A percentile compares a stretch with the other conserved stretches of the same genome.
phyloP scores from a whole-genome alignment of 176 grass and related monocot genomes.

The Rhipidocladum racemiflorum region DNA sequence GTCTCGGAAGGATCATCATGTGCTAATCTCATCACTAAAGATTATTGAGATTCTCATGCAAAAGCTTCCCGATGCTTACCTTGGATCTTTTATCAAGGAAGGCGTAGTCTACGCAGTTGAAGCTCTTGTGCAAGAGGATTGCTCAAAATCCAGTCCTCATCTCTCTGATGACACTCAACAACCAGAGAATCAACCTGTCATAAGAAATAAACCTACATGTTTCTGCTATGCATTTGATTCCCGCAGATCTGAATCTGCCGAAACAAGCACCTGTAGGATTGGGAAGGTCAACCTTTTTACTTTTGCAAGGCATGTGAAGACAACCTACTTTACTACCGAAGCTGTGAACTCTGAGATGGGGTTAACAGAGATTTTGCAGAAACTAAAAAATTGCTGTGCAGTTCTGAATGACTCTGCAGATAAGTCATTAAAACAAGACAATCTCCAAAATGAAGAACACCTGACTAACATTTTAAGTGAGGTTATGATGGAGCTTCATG shows the following conservation, averaged over 20 bases:
- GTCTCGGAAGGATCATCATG: conserved; percentile 83
- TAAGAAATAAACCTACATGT: conserved; percentile 65
- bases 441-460: conserved; percentile 61
- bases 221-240: conserved; percentile 85
- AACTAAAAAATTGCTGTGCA: conserved; percentile 81
- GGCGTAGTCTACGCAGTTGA: conserved; percentile 83
- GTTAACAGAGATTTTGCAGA: conserved; percentile 71
- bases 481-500: conserved; percentile 89
- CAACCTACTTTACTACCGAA: conserved; percentile 70
- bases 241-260: conserved; percentile 32
- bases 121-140: conserved; percentile 63
- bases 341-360: conserved; percentile 63
- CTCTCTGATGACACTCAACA: conserved; percentile 38
- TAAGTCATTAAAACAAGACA: conserved; percentile 41
- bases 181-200: conserved; percentile 40
- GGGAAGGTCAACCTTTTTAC: conserved; percentile 49
- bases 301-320: conserved; percentile 71
- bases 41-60: conserved; percentile 96
- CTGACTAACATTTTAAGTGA: conserved; percentile 74
- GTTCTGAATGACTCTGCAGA: conserved; percentile 70
- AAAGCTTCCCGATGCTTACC: conserved; percentile 90
- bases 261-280: conserved; percentile 66
- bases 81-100: conserved; percentile 95
- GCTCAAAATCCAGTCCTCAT: conserved; percentile 39
- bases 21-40: conserved; percentile 69